Evolutionary conservation across 257 asterid genomes (phyloP).

Genomic region (Coffea eugenioides): DNA sequence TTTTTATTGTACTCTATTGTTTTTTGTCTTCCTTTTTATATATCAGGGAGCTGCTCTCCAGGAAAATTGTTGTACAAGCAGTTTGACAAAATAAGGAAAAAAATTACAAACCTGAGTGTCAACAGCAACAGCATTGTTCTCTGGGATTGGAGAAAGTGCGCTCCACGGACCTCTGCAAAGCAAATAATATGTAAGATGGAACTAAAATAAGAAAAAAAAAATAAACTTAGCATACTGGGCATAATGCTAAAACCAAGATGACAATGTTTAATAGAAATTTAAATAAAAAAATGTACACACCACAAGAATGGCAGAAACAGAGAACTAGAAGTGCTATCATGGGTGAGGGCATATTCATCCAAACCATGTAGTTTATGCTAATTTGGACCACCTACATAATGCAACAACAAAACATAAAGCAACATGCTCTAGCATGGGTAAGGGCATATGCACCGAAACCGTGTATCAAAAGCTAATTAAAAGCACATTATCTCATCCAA

Average conservation of each 20-base stretch:
- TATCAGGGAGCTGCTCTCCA: neutral
- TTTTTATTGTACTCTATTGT: neutral
- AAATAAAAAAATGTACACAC: neutral
- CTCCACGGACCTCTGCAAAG: constrained; percentile 95
- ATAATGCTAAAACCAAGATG: neutral
- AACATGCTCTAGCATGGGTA: neutral
- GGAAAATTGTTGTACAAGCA: constrained; percentile 12
- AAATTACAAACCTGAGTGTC: constrained; percentile 56
- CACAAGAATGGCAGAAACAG: neutral
- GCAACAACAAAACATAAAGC: neutral
- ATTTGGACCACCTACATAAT: neutral
- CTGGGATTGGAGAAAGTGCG: constrained; percentile 91
- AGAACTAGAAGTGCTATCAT: neutral
- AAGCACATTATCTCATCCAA: neutral
- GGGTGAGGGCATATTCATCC: neutral
- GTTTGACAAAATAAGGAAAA: constrained; percentile 20
- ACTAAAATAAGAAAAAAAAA: constrained; percentile 11
- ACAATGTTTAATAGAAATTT: neutral
- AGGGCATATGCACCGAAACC: neutral
- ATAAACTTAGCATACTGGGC: constrained; percentile 10
- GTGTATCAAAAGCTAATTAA: neutral
- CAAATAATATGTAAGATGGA: constrained; percentile 20
- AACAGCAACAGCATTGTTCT: constrained; percentile 86
- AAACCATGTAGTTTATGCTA: neutral
- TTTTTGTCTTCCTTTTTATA: neutral